Conservation (phyloP, 2,329 filamentous ascomycete species). For the Dactylellina leptospora region DNA sequence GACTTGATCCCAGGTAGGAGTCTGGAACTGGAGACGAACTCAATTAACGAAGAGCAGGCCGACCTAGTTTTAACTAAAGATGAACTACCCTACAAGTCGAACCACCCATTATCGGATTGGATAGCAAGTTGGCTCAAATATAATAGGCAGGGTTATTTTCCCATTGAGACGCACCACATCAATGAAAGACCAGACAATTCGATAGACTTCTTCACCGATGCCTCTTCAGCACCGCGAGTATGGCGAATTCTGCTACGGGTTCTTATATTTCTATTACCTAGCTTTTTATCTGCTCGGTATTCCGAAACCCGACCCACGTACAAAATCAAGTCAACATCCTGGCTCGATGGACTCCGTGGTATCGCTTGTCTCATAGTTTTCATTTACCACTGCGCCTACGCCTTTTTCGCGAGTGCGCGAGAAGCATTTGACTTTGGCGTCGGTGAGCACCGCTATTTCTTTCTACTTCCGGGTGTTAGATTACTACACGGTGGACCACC, state of each 20-base stretch:
- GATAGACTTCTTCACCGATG: too few relatives aligned
- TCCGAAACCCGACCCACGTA: slow-evolving; percentile 16
- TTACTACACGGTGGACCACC: slow-evolving; percentile 28
- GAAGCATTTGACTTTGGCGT: slow-evolving; percentile 14
- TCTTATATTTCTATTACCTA: slow-evolving; percentile 22
- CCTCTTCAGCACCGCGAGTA: too few relatives aligned
- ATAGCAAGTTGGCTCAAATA: too few relatives aligned
- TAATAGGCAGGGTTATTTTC: too few relatives aligned
- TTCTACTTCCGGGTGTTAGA: slow-evolving; percentile 27
- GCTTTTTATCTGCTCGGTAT: slow-evolving; percentile 32
- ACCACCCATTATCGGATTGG: too few relatives aligned
- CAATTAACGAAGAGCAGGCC: too few relatives aligned
- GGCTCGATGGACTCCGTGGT: slow-evolving; percentile 45
- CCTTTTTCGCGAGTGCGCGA: slow-evolving; percentile 11
- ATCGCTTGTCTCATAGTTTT: slow-evolving; percentile 41
- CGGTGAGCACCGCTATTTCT: slow-evolving; percentile 3
- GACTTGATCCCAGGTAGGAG: too few relatives aligned
- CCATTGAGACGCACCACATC: too few relatives aligned
- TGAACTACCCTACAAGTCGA: too few relatives aligned
- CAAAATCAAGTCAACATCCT: slow-evolving; percentile 30
- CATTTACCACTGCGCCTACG: slow-evolving; percentile 27
- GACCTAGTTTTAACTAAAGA: too few relatives aligned
- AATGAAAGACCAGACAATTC: too few relatives aligned
- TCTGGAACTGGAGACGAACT: too few relatives aligned
- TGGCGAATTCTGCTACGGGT: background rate